Evolutionary conservation across 768 basidiomycete genomes (phyloP).

Genomic region (Leccinellum albellum): DNA sequence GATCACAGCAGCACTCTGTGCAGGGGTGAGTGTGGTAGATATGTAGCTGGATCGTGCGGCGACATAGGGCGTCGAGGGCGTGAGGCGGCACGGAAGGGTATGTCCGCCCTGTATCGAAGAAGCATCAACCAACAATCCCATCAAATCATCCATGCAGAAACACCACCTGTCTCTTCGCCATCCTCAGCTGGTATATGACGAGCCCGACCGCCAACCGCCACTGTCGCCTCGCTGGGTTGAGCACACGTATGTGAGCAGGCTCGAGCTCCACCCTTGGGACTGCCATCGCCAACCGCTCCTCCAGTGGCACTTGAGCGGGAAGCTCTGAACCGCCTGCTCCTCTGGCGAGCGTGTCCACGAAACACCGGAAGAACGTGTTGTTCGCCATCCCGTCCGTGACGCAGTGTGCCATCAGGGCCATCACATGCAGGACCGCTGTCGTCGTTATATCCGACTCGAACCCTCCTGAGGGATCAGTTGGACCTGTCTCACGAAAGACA

Average conservation of each 20-base stretch:
- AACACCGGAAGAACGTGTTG: slow-evolving; percentile 38
- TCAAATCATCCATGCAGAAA: background rate
- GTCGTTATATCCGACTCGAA: slow-evolving; percentile 26
- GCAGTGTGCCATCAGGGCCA: slow-evolving; percentile 44
- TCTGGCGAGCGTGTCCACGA: slow-evolving; percentile 40
- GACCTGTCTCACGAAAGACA: slow-evolving; percentile 34
- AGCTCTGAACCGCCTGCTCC: background rate
- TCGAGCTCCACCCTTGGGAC: slow-evolving; percentile 36
- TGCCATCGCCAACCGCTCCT: slow-evolving; percentile 40
- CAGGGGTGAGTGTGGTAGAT: slow-evolving; percentile 23
- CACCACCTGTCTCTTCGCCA: slow-evolving; percentile 35
- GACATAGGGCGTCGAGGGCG: slow-evolving; percentile 31
- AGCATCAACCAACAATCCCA: background rate
- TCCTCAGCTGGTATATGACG: slow-evolving; percentile 34
- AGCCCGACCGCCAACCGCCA: slow-evolving; percentile 46
- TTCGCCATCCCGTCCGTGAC: slow-evolving; percentile 50
- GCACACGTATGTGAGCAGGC: slow-evolving; percentile 26
- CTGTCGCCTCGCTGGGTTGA: slow-evolving; percentile 35
- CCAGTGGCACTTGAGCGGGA: slow-evolving; percentile 24
- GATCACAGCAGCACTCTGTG: slow-evolving; percentile 32
- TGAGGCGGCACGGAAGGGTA: slow-evolving; percentile 45
- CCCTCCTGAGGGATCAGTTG: background rate
- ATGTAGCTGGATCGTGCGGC: slow-evolving; percentile 35
- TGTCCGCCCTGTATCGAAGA: slow-evolving; percentile 50
- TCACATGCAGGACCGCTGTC: slow-evolving; percentile 36